Base-by-base conservation (phyloP, 352 stramenopile genomes). In the Globisporangium cederbergense region DNA sequence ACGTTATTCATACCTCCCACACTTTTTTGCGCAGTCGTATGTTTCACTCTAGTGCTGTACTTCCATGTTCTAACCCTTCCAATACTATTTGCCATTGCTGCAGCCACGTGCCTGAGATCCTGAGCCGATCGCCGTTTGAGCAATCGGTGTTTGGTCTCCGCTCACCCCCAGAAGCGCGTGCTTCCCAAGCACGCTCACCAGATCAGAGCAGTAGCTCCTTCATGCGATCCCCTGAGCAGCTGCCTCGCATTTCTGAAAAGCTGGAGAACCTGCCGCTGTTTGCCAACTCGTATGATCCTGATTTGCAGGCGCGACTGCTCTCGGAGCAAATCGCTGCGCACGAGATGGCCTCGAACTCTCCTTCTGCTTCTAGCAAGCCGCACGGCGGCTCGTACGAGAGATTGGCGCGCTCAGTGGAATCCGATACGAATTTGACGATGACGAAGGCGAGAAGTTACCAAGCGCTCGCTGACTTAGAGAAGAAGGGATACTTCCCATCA, bases 381-480 rank as follows among this genome's bases (percentile, higher is more conserved):
- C 78, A 85, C n/a, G 74, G 75, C 38, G 85, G 85, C 20, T 94
- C 85, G 8, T 90, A 86, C 67, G 81, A 88, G 58, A 64, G 70
- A 28, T 59, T 60, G 13, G 64, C 65, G 64, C 76, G 28, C 25
- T 58, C 50, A 50, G 22, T 7, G 14, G 50, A 32, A 60, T 36
- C 22, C 1, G 54, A 69, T 55, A 60, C 58, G 20, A 79, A 74
- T 46, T 66, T 79, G 46, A 65, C 64, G 34, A 93, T 95, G 62
- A 92, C 90, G 66, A 93, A 92, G 62, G 81, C 84, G 49, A 70
- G 76, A 34, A 93, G 84, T 60, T 88, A 92, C 58, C 83, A 93
- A 70, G 83, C 76, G 8, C 67, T 95, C 18, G 84, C 84, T n/a
- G 83, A 93, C 40, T 63, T 95, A 25, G 86, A 95, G 67, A 93